These are phyloP conservation scores for Pythium folliculosum DNA, from an alignment of 352 stramenopile genomes.

Conservation along the genomic window DNA sequence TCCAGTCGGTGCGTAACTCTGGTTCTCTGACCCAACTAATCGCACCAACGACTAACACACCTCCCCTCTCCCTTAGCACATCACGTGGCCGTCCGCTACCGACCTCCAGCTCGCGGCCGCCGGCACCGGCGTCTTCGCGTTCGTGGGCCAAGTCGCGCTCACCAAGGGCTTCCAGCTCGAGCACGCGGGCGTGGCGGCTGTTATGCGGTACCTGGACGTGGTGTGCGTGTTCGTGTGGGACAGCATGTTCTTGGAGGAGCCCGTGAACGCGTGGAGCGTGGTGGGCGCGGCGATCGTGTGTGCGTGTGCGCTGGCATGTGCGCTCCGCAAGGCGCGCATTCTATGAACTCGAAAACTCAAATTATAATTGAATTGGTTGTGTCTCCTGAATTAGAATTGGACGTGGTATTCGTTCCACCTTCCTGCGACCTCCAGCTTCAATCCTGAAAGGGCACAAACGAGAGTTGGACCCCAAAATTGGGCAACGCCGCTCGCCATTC, in stretches of 20 bases:
- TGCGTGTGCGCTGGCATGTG: slow-evolving; percentile 41
- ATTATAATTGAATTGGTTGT: too few species aligned
- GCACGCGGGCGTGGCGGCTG: slow-evolving; percentile 58
- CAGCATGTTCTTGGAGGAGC: slow-evolving; percentile 43
- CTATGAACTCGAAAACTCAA: too few species aligned
- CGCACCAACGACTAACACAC: too few species aligned
- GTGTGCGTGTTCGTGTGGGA: slow-evolving; percentile 75
- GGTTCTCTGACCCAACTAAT: too few species aligned
- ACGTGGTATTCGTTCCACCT: too few species aligned
- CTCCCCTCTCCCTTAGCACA: slow-evolving; percentile 19
- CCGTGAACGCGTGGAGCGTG: slow-evolving; percentile 47
- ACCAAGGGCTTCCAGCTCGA: slow-evolving; percentile 76
- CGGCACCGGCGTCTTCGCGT: slow-evolving; percentile 43
- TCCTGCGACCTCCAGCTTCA: too few species aligned
- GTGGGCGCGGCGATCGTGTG: slow-evolving; percentile 51
- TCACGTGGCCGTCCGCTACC: slow-evolving; percentile 37
- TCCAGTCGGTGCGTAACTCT: slow-evolving; percentile 45
- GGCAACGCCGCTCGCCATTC: too few species aligned
- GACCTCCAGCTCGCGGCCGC: slow-evolving; percentile 48
- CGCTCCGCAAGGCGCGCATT: slow-evolving; percentile 38
- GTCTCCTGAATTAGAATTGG: too few species aligned
- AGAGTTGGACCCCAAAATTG: too few species aligned
- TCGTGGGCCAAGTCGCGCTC: slow-evolving; percentile 60
- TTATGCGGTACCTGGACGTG: slow-evolving; percentile 75
- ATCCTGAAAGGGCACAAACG: too few species aligned